Base-by-base conservation (phyloP, 2,329 filamentous ascomycete species). In the Venturia effusa region DNA sequence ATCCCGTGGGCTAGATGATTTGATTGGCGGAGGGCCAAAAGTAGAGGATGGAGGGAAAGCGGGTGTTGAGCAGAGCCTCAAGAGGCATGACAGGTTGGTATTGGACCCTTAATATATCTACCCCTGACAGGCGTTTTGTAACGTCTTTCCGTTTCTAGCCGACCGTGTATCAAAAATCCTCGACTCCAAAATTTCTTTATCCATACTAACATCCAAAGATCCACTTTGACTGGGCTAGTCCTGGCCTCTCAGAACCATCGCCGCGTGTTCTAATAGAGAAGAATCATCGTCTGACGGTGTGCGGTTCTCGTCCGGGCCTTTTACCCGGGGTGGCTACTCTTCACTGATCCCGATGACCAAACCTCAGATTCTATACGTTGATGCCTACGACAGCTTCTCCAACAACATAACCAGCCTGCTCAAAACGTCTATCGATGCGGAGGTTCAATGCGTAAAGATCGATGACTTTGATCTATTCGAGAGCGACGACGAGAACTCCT, bases 301-400 rank as follows among this genome's bases (percentile, higher is more conserved):
- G 24, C 45, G 22, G 45, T 27, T 10, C 45, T 51, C 22, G 3
- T 17, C 3, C 15, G 22, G 45, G 11, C 4, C 13, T 13, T 27
- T 10, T 10, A 51, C 45, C 10, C 8, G 15, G 17, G n/a, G 13
- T 34, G 19, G 51, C 51, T 27, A 55, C 51, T 11, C 15, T 15
- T 54, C 10, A 55, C 27, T 17, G 34, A 32, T 30, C 15, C 7
- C 59, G 34, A 60, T 60, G 59, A 43, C n/a, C 22, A 40, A 27
- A 17, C 59, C 59, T 40, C 40, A 62, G 19, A 88, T 97, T 67
- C 84, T 97, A 67, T 96, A 96, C 76, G 81, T 99, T 68, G 94
- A 97, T 74, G 92, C 93, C 67, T 96, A 96, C 76, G 94, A 99
- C 78, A 97, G 92, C 51, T 99, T 97, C 76, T 90, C 92, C 64